A percentile compares a stretch with the other conserved stretches of the same genome.
Conservation (phyloP, 192 early-diverging fungal genomes). For the Podochytrium sp. region DNA sequence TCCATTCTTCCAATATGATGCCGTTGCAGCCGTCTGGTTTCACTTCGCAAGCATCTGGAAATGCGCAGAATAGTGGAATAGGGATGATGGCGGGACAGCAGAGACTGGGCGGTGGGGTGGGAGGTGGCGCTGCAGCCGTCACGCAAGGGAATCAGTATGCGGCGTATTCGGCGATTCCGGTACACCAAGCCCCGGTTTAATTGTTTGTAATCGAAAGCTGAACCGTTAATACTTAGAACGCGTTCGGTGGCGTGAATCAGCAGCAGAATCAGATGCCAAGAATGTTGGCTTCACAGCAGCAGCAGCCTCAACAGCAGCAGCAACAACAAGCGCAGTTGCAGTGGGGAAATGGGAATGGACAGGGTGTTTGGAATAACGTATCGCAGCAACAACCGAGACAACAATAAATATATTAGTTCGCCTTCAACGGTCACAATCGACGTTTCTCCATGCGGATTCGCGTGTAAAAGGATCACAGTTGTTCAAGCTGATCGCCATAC, state of each 20-base stretch:
- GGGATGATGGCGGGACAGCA: not conserved
- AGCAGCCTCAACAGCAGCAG: conserved; percentile 13
- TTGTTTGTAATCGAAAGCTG: not conserved
- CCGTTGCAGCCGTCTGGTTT: not conserved
- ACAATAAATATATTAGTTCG: too few relatives aligned
- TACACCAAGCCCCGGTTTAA: not conserved
- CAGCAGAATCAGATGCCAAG: not conserved
- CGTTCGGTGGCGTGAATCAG: not conserved
- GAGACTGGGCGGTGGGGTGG: too few relatives aligned
- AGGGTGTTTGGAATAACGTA: too few relatives aligned
- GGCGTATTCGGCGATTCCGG: not conserved
- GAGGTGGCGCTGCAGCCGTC: not conserved
- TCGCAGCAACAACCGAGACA: too few relatives aligned
- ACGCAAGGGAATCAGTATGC: not conserved
- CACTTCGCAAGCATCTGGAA: not conserved
- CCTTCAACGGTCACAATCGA: too few relatives aligned
- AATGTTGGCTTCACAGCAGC: not conserved
- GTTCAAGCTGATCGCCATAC: too few relatives aligned
- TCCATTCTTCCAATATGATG: conserved; percentile 10
- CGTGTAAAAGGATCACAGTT: too few relatives aligned
- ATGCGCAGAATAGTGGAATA: not conserved
- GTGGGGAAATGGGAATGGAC: too few relatives aligned
- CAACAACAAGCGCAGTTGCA: conserved; percentile 10
- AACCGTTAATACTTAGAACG: not conserved
- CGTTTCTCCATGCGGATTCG: too few relatives aligned